Evolutionary conservation across 192 early-diverging fungal genomes (phyloP).

Genomic region (Mortierella claussenii): DNA sequence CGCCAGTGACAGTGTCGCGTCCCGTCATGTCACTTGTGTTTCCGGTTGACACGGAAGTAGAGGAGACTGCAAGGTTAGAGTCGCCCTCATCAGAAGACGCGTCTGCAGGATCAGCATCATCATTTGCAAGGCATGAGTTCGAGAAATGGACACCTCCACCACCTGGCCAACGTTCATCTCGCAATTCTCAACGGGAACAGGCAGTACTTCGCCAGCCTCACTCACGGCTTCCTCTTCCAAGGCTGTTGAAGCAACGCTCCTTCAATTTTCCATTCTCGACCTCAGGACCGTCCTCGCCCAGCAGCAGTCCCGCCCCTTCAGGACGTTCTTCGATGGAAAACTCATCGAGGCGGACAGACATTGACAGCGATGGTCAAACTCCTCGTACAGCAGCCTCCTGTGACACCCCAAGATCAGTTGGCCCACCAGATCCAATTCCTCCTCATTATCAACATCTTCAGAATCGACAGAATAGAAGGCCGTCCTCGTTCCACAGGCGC

Average conservation of each 20-base stretch:
- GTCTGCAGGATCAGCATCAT: background rate
- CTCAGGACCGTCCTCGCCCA: background rate
- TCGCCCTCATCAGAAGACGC: background rate
- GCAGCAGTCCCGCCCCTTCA: background rate
- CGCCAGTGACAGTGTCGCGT: constrained; percentile 26
- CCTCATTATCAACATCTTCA: constrained; percentile 47
- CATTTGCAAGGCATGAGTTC: background rate
- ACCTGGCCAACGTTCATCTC: constrained; percentile 1
- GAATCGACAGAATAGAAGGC: constrained; percentile 16
- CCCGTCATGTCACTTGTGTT: no score
- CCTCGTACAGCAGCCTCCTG: constrained; percentile 2
- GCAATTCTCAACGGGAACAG: background rate
- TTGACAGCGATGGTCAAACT: background rate
- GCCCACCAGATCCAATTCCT: constrained; percentile 49
- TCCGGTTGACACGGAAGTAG: background rate
- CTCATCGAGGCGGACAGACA: background rate
- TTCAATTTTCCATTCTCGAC: constrained; percentile 40
- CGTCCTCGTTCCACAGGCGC: constrained; percentile 21
- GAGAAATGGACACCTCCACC: constrained; percentile 38
- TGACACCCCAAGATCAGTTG: constrained; percentile 26
- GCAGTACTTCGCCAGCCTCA: constrained; percentile 9
- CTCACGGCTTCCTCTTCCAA: constrained; percentile 22
- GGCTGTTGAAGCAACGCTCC: constrained; percentile 43
- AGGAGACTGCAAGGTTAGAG: background rate
- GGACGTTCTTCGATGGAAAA: constrained; percentile 23